Evolutionary conservation across 768 basidiomycete genomes (phyloP).

Genomic region (Artomyces pyxidatus): DNA sequence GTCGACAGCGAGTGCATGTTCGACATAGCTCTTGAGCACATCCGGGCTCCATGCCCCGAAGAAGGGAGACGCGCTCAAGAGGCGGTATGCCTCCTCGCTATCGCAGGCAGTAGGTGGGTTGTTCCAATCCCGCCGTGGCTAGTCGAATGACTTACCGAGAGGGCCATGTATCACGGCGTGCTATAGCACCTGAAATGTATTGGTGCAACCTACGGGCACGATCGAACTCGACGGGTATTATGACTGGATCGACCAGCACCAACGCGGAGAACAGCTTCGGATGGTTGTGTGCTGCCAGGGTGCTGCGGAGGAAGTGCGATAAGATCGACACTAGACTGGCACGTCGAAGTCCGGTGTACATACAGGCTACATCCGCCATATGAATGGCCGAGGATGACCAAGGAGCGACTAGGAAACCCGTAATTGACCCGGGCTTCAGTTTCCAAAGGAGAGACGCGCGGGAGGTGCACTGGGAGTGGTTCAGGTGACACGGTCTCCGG

Average conservation of each 20-base stretch:
- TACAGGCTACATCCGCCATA: conserved; percentile 75
- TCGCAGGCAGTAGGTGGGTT: too few species aligned
- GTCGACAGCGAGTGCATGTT: conserved; percentile 42
- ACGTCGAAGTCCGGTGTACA: too few species aligned
- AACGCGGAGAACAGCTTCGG: conserved; percentile 66
- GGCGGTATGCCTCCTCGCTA: conserved; percentile 52
- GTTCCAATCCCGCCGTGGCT: too few species aligned
- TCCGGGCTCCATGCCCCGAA: conserved; percentile 65
- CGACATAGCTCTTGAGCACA: conserved; percentile 51
- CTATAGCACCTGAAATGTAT: conserved; percentile 37
- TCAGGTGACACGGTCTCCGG: conserved; percentile 31
- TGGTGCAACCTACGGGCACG: not conserved
- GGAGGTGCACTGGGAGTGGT: conserved; percentile 44
- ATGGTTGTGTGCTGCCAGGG: conserved; percentile 54
- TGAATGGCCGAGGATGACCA: conserved; percentile 76
- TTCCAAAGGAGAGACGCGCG: conserved; percentile 37
- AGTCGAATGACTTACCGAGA: too few species aligned
- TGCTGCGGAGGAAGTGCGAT: too few species aligned
- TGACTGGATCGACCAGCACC: conserved; percentile 75
- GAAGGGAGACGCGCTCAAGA: conserved; percentile 50
- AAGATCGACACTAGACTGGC: too few species aligned
- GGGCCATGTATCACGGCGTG: conserved; percentile 54
- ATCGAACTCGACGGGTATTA: conserved; percentile 22
- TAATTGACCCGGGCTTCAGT: conserved; percentile 31
- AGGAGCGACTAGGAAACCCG: conserved; percentile 45